Base-by-base conservation (phyloP, 768 basidiomycete species). In the Tricholoma terreum region DNA sequence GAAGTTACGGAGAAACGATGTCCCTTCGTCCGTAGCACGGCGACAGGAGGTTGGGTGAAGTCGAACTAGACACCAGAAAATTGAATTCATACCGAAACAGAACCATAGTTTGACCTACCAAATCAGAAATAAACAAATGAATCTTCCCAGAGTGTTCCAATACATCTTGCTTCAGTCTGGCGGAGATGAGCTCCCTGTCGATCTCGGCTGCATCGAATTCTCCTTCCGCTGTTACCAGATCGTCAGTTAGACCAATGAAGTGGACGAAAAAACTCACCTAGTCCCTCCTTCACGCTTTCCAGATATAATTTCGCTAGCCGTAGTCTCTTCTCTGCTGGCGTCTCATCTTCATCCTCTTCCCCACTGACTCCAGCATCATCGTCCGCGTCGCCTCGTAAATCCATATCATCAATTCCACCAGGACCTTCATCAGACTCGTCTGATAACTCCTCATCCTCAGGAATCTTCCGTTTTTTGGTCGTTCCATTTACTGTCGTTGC, bases 121-220 rank as follows among this genome's bases (percentile, higher is more conserved):
- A 77, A 54, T 90, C 85, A 24, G 89, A 90, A 50, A 96, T 76
- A 67, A 89, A 91, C 40, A 89, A 71, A 72, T 94, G 90, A 7
- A 94, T 77, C 71, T 90, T 94, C 50, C 94, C 94, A 4, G 92
- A 86, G 66, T 95, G 86, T 61, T 94, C 89, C 48, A 94, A 71
- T 5, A 96, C 94, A 74, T 98, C 96, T 69, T 94, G 86, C 69
- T 94, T 92, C 60, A 99, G 77, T 55, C 97, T 79, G 17, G 94
- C 81, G 43, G 90, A 90, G 59, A 99, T 91, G 60, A 98, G 78
- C 62, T 98, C 96, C 64, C 84, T 84, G 77, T 99, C 97, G 24
- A 98, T 86, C 63, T 98, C 95, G 1, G 92, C 94, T 4, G 97
- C 97, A 69, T 99, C 96, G 61, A 86, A 94, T 60, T 94, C 94